Evolutionary conservation across 108 stramenopile species (phyloP).

Genomic region (Nitzschia sp.): DNA sequence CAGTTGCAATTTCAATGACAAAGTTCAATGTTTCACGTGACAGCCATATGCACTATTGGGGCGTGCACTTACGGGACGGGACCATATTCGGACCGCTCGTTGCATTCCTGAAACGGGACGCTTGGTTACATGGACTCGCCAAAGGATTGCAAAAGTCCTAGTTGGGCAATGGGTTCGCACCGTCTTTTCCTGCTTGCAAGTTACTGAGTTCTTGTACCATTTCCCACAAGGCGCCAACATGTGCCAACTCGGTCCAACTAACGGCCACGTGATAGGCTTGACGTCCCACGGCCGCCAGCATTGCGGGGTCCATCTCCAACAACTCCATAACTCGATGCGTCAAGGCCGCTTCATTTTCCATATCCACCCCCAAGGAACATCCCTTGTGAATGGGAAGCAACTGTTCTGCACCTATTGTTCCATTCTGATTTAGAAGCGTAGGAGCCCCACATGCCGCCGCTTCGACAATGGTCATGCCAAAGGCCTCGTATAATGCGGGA

Average conservation of each 20-base stretch:
- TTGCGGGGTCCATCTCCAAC: not conserved
- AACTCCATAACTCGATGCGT: not conserved
- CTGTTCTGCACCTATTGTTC: constrained; percentile 34
- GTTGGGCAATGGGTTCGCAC: not conserved
- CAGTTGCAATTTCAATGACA: no score
- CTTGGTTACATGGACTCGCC: not conserved
- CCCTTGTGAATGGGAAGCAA: not conserved
- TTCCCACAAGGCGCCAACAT: not conserved
- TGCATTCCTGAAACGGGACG: no score
- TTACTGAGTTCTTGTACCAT: not conserved
- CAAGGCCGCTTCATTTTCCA: not conserved
- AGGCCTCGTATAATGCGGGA: constrained; percentile 61
- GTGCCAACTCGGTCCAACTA: constrained; percentile 6
- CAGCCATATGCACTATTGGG: no score
- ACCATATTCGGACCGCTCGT: not conserved
- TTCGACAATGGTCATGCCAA: constrained; percentile 67
- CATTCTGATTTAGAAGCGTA: constrained; percentile 38
- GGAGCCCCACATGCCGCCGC: constrained; percentile 57
- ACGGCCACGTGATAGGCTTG: not conserved
- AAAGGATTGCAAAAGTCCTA: not conserved
- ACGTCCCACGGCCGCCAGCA: not conserved
- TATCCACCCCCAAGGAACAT: not conserved
- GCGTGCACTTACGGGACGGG: not conserved
- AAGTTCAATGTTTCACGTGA: not conserved
- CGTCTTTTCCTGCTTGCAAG: not conserved